Conservation (phyloP, 2,329 filamentous ascomycete genomes). For the Simplicillium aogashimaense region DNA sequence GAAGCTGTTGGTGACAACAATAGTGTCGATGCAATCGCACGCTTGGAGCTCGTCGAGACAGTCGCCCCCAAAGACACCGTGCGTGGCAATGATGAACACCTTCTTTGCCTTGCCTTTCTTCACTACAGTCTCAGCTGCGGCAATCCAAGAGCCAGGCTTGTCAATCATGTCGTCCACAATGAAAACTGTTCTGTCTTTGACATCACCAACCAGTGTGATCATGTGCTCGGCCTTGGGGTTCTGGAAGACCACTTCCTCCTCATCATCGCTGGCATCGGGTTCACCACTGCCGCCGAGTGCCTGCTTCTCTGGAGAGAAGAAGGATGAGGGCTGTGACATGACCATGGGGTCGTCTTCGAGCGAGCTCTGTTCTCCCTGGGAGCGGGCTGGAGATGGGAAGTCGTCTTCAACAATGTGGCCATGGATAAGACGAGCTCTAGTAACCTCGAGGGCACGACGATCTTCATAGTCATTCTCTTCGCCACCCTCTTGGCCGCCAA, state of each 20-base stretch:
- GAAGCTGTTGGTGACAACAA: conserved; percentile 96
- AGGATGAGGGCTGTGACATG: conserved; percentile 69
- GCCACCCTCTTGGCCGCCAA: conserved; percentile 17
- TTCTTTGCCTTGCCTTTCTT: conserved; percentile 86
- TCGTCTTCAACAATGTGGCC: conserved; percentile 95
- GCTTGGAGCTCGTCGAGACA: conserved; percentile 81
- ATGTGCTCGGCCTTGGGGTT: conserved; percentile 80
- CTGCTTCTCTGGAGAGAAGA: conserved; percentile 60
- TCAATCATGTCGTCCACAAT: conserved; percentile 99
- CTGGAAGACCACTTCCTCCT: conserved; percentile 83
- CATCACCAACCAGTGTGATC: conserved; percentile 95
- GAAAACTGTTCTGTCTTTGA: conserved; percentile 78
- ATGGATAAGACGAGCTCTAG: conserved; percentile 81
- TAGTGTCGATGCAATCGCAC: conserved; percentile 87
- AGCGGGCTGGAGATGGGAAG: conserved; percentile 68
- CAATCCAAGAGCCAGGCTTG: conserved; percentile 93
- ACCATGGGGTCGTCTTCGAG: conserved; percentile 74
- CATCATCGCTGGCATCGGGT: conserved; percentile 72
- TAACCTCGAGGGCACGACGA: conserved; percentile 77
- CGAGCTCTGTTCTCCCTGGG: conserved; percentile 55
- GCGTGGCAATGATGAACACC: conserved; percentile 96
- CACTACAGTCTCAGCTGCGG: conserved; percentile 90
- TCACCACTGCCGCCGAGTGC: conserved; percentile 76
- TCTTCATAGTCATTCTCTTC: conserved; percentile 57
- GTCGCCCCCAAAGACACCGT: conserved; percentile 87